phyloP scores from a whole-genome alignment of 2,329 filamentous ascomycete species.

The Teratosphaeria zuluensis region DNA sequence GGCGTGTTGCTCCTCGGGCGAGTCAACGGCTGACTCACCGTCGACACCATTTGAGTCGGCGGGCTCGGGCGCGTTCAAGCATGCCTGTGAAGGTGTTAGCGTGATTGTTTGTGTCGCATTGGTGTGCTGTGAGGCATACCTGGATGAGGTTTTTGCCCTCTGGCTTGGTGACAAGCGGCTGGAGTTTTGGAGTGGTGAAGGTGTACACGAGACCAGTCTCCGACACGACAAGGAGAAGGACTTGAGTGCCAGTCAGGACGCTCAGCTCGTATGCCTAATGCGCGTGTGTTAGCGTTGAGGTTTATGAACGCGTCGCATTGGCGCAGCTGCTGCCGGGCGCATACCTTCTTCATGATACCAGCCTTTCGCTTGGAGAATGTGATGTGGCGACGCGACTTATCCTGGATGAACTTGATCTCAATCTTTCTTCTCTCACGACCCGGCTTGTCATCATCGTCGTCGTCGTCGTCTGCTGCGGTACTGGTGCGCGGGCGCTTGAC shows the following conservation, averaged over 20 bases:
- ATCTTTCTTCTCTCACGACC: conserved; percentile 98
- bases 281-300: conserved; percentile 5
- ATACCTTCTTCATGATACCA: conserved; percentile 99
- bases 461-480: conserved; percentile 68
- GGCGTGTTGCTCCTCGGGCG: conserved; percentile 77
- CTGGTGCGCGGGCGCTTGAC: conserved; percentile 79
- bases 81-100: conserved; percentile 56
- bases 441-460: conserved; percentile 96
- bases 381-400: conserved; percentile 98
- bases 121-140: conserved; percentile 41
- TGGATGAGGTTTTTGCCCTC: conserved; percentile 99
- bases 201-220: conserved; percentile 97
- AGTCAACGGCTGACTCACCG: conserved; percentile 55
- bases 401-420: conserved; percentile 99
- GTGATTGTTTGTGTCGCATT: background rate
- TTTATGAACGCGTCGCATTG: background rate
- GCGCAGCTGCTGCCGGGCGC: conserved; percentile 1
- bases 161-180: conserved; percentile 94
- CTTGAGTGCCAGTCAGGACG: conserved; percentile 94
- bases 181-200: conserved; percentile 95
- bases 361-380: conserved; percentile 99
- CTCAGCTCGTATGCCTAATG: conserved; percentile 88
- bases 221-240: conserved; percentile 89
- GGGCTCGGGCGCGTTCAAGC: conserved; percentile 91
- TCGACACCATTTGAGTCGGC: conserved; percentile 56